Base-by-base conservation (phyloP, 768 basidiomycete species). In the Myochromella boudieri region DNA sequence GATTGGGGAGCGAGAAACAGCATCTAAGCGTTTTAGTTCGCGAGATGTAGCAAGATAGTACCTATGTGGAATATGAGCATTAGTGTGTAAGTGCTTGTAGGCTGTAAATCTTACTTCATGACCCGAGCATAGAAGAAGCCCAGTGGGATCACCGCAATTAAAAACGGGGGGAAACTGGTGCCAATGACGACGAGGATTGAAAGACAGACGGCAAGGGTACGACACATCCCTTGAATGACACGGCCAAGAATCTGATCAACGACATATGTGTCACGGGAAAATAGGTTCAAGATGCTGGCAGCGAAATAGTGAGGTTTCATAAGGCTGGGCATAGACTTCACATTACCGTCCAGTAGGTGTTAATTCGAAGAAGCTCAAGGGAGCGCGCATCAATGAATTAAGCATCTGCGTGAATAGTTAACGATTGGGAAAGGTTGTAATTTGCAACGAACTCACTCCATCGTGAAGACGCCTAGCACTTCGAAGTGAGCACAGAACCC, bases 21-120 rank as follows among this genome's bases (percentile, higher is more conserved):
- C 87, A 54, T 94, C 91, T 11, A 95, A 74, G 11, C 91, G 87
- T 63, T 94, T 92, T 20, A 94, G 75, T 62, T 94, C 91, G 20
- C 91, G 83, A 1, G 87, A 90, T 0, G 91, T 92, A 3, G 88
- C 75, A 6, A 94, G 78, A 61, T 94, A 94, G 64, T 95, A 95
- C 33, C 90, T 92, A 54, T 1, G 25, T 18, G 37, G n/a, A 31
- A 17, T 34, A 37, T 37, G 34, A 48, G 1, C 48, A 37, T 15
- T 37, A 34, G 20, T 34, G 34, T 38, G 7, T 6, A 24, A 4
- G 8, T 11, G 8, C 29, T 15, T 2, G 5, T 11, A 3, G 20
- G 49, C n/a, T 37, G 38, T 48, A 37, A 22, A 1, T 37, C 82
- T 44, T 65, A 94, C 88, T 71, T 77, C 77, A 93, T 94, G 21